Evolutionary conservation across 2,329 filamentous ascomycete species (phyloP), one percentile per base, ranked within the genome.

Genomic region (Fusarium nodosum): DNA sequence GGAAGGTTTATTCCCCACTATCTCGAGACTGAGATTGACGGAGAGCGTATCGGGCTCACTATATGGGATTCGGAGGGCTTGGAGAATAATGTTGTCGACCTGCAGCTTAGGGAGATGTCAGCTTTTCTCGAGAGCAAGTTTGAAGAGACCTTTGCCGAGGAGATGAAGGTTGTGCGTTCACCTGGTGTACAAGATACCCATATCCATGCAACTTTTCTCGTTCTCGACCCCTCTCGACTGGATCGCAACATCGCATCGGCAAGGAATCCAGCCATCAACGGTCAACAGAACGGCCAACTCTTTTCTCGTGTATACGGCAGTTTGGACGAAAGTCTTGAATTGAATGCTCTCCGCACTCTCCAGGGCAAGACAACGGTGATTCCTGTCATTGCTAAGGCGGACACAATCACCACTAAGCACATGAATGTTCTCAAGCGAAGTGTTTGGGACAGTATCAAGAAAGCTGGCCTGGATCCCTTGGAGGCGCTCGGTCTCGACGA

Each of bases 81-180:
- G 57, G 95, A 99, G 81, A 97, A 95, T 86, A 96, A 93, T 75
- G 88, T 98, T 36, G 94, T 97, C 53, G 96, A 98, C 79, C 87
- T 98, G 70, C 96, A 99, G 80, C 85, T 99, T 71, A 90, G 94
- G 65, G 93, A 97, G 78, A 94, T 98, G 84, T 91, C 92, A 34
- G 87, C 91, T 11, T 99, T 99, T 82, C 84, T 99, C 63, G 96
- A 99, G 84, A 95, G 92, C 84, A 98, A 98, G 80, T 99, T 99
- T 74, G 95, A 99, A 79, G 96, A 99, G 76, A 98, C 96, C 0
- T 97, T 99, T 78, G 89, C 89, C 50, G 96, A 99, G 81, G 96
- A 99, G 83, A 97, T 97, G 87, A 98, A 97, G 84, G 94, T 99
- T 47, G 86, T 97, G 66, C 92, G 96, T 75, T 94, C 94, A 55